Percentiles rank a stretch among this genome's conserved stretches.
These are phyloP conservation scores for Trichosanthes cucumerina DNA, from an alignment of 306 rosid species.

Conservation along the genomic window DNA sequence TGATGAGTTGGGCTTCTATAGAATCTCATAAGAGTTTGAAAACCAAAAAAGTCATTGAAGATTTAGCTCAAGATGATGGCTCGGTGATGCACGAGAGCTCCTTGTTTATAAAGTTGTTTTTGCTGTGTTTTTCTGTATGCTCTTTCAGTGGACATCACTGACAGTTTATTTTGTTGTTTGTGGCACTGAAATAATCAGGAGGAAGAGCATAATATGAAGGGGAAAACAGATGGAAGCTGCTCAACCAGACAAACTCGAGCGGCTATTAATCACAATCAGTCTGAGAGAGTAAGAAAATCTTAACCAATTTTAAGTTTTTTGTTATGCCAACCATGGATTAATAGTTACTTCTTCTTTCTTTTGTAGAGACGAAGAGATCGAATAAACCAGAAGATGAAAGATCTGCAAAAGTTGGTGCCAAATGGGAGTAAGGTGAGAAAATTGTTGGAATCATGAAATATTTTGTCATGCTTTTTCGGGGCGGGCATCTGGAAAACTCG, in stretches of 20 bases:
- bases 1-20: not conserved
- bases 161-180: not conserved
- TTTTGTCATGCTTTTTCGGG: not conserved
- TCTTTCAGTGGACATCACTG: not conserved
- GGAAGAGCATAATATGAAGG: slow-evolving; percentile 21
- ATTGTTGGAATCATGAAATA: not conserved
- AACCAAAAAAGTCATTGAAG: not conserved
- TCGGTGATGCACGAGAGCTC: not conserved
- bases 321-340: not conserved
- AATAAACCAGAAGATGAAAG: slow-evolving; percentile 41
- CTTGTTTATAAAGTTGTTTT: not conserved
- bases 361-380: slow-evolving; percentile 32
- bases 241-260: slow-evolving; percentile 24
- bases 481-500: not conserved
- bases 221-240: slow-evolving; percentile 12
- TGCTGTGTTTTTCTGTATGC: not conserved
- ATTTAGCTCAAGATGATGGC: not conserved
- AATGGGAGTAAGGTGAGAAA: slow-evolving; percentile 36
- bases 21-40: not conserved
- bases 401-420: slow-evolving; percentile 43
- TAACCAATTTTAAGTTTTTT: not conserved
- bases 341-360: not conserved
- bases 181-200: slow-evolving; percentile 9
- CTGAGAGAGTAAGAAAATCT: slow-evolving; percentile 25
- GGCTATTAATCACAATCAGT: slow-evolving; percentile 34